Percentiles rank a stretch among this genome's conserved stretches.
Conservation (phyloP, 2,329 filamentous ascomycete genomes). For the Colletotrichum australisinense region DNA sequence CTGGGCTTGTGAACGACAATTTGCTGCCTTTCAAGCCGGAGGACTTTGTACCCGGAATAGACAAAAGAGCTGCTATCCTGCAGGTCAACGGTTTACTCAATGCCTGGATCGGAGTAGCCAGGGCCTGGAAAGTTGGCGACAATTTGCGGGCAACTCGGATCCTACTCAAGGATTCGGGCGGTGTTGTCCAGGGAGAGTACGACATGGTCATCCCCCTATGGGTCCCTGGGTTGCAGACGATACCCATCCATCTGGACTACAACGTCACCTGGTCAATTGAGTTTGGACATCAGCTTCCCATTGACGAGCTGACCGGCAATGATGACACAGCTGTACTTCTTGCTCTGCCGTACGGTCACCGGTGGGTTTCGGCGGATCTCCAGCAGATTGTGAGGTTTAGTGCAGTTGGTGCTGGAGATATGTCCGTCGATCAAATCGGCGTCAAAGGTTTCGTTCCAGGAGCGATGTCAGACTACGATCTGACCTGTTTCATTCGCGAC, state of each 20-base stretch:
- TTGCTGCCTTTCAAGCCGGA: constrained; percentile 72
- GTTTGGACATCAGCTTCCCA: constrained; percentile 39
- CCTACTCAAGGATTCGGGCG: constrained; percentile 42
- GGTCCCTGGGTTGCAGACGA: constrained; percentile 49
- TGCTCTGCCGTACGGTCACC: constrained; percentile 59
- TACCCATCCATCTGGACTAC: constrained; percentile 55
- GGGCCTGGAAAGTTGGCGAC: constrained; percentile 52
- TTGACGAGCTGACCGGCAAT: constrained; percentile 28
- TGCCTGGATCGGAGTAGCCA: constrained; percentile 60
- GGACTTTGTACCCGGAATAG: constrained; percentile 50
- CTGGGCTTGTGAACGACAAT: constrained; percentile 81
- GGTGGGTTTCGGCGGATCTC: constrained; percentile 52
- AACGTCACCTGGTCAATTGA: constrained; percentile 50
- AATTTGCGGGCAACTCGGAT: constrained; percentile 40
- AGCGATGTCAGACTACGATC: constrained; percentile 36
- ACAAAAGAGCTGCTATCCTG: constrained; percentile 49
- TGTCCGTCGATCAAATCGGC: constrained; percentile 48
- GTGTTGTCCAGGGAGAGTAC: constrained; percentile 48
- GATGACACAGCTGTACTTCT: constrained; percentile 62
- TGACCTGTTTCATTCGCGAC: constrained; percentile 55
- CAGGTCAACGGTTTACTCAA: constrained; percentile 52
- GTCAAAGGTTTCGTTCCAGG: constrained; percentile 40
- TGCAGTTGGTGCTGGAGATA: constrained; percentile 38
- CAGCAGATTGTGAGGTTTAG: constrained; percentile 58
- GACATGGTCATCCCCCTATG: constrained; percentile 56